A percentile compares a stretch with the other conserved stretches of the same genome.
Conservation (phyloP, 2,329 filamentous ascomycete genomes). For the Onygena corvina region DNA sequence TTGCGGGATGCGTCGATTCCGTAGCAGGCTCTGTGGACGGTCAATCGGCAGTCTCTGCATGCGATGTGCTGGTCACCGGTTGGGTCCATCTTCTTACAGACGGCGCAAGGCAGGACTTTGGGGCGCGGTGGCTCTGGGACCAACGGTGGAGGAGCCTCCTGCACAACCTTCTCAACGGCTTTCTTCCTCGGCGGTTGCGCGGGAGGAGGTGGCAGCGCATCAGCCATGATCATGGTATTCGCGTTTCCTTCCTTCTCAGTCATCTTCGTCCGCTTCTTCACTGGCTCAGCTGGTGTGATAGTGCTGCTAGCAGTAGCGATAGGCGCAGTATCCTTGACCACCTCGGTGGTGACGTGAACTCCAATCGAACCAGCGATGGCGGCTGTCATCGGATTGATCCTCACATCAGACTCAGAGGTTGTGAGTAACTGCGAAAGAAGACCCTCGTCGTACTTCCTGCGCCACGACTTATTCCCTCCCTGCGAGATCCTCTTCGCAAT, state of each 20-base stretch:
- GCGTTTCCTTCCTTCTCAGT: conserved; percentile 40
- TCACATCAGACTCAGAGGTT: conserved; percentile 35
- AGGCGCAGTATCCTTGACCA: conserved; percentile 21
- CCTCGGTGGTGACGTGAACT: conserved; percentile 27
- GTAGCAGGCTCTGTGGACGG: conserved; percentile 86
- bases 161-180: conserved; percentile 43
- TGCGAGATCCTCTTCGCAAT: conserved; percentile 75
- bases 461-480: conserved; percentile 69
- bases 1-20: conserved; percentile 61
- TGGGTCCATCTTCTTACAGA: conserved; percentile 66
- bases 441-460: conserved; percentile 84
- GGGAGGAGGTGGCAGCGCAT: conserved; percentile 17
- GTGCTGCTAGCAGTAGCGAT: conserved; percentile 10
- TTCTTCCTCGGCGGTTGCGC: conserved; percentile 52
- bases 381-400: conserved; percentile 32
- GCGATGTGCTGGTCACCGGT: conserved; percentile 59
- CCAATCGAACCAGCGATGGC: conserved; percentile 35
- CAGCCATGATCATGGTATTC: conserved; percentile 32
- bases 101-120: conserved; percentile 66
- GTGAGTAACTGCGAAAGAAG: conserved; percentile 42
- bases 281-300: conserved; percentile 37
- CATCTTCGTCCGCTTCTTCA: conserved; percentile 50
- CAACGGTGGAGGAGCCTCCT: conserved; percentile 41
- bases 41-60: conserved; percentile 79
- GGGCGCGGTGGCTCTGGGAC: conserved; percentile 70